These are phyloP conservation scores for Pulveroboletus sp. DNA, from an alignment of 768 basidiomycete genomes.

Conservation along the genomic window DNA sequence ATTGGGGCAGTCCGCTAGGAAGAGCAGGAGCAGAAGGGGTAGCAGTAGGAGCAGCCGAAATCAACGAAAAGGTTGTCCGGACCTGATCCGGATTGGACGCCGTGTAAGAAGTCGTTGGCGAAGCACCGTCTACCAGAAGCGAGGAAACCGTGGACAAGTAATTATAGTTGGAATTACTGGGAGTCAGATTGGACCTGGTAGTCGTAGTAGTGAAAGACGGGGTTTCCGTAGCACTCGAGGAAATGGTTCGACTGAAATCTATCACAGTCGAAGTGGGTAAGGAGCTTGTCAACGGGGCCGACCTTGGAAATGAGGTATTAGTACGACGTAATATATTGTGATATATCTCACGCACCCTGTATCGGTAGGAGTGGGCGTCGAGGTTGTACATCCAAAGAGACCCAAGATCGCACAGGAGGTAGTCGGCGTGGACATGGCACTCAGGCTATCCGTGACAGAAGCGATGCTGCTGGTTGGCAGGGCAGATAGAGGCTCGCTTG, in stretches of 20 bases:
- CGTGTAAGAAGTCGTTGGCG: conserved; percentile 22
- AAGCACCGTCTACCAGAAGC: conserved; percentile 28
- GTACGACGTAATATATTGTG: background rate
- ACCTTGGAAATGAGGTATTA: conserved; percentile 4
- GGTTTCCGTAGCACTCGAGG: conserved; percentile 4
- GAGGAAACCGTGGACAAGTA: conserved; percentile 33
- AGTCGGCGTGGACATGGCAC: conserved; percentile 4
- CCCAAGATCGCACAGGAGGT: conserved; percentile 17
- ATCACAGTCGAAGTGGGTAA: conserved; percentile 24
- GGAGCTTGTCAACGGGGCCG: background rate
- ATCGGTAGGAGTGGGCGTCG: conserved; percentile 4
- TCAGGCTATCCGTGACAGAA: background rate
- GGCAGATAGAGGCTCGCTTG: conserved; percentile 3
- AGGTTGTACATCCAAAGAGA: conserved; percentile 14
- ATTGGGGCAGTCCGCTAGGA: conserved; percentile 55
- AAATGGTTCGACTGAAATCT: conserved; percentile 19
- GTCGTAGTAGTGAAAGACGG: conserved; percentile 6
- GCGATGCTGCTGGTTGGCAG: background rate
- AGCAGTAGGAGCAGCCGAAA: conserved; percentile 19
- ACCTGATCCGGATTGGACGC: conserved; percentile 37
- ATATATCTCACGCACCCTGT: conserved; percentile 10
- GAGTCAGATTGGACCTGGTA: conserved; percentile 11
- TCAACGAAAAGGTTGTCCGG: conserved; percentile 26
- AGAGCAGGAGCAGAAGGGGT: conserved; percentile 35
- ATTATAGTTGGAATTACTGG: conserved; percentile 27